These are phyloP conservation scores for Trichoderma erinaceum DNA, from an alignment of 495 filamentous ascomycete species.

Conservation along the genomic window DNA sequence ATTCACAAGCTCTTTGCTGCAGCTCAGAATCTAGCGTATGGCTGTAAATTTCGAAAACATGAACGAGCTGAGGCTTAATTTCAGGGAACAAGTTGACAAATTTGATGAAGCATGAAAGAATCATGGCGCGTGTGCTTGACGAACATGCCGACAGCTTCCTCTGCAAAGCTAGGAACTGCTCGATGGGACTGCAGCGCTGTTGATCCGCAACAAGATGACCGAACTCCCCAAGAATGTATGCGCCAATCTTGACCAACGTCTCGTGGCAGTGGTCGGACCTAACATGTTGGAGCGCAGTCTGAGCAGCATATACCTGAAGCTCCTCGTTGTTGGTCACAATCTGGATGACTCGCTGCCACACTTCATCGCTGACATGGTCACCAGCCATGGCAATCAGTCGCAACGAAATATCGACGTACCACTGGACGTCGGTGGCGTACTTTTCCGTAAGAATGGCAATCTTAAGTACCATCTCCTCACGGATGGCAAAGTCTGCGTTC, in stretches of 20 bases:
- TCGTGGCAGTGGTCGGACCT: conserved; percentile 93
- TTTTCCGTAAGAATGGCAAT: conserved; percentile 98
- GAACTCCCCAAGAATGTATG: conserved; percentile 93
- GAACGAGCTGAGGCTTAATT: conserved; percentile 90
- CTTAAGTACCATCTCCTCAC: conserved; percentile 99
- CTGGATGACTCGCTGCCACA: conserved; percentile 98
- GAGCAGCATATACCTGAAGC: conserved; percentile 91
- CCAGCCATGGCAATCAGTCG: conserved; percentile 93
- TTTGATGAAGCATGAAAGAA: conserved; percentile 92
- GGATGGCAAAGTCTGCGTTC: conserved; percentile 92
- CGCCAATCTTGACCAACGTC: conserved; percentile 94
- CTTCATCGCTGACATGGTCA: conserved; percentile 98
- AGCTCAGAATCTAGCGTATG: conserved; percentile 92
- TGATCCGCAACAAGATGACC: conserved; percentile 97
- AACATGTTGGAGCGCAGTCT: conserved; percentile 82
- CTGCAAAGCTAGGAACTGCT: conserved; percentile 92
- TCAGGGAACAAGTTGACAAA: conserved; percentile 98
- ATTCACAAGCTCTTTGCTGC: conserved; percentile 95
- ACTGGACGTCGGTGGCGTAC: conserved; percentile 95
- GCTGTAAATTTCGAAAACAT: conserved; percentile 86
- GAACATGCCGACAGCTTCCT: conserved; percentile 85
- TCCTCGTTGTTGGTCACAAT: conserved; percentile 99
- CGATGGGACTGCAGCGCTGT: conserved; percentile 87
- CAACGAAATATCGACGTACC: conserved; percentile 98
- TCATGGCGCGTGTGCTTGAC: conserved; percentile 83